Percentiles rank a stretch among this genome's conserved stretches.
These are phyloP conservation scores for Talaromyces sp. DNA, from an alignment of 2,329 filamentous ascomycete genomes.

Conservation along the genomic window DNA sequence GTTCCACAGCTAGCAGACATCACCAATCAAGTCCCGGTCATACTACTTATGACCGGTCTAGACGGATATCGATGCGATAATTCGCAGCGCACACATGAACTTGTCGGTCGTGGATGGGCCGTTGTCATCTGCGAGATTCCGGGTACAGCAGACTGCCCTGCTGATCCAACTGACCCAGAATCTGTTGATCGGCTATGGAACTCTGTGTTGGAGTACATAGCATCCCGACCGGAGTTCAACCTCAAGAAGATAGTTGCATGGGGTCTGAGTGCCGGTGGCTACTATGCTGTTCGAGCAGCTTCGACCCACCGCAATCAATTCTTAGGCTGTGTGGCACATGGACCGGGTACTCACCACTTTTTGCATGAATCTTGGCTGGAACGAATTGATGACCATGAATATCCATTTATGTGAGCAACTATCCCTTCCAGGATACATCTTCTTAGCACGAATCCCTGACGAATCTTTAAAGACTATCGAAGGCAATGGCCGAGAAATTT, in stretches of 20 bases:
- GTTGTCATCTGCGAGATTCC: conserved; percentile 62
- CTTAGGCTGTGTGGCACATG: conserved; percentile 58
- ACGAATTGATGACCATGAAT: conserved; percentile 63
- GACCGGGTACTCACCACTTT: conserved; percentile 61
- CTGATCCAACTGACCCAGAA: conserved; percentile 58
- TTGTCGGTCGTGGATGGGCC: conserved; percentile 61
- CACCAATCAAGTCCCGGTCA: conserved; percentile 46
- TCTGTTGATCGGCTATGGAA: conserved; percentile 61
- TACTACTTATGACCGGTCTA: conserved; percentile 57
- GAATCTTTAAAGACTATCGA: conserved; percentile 43
- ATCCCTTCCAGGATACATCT: not conserved
- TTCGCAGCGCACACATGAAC: conserved; percentile 56
- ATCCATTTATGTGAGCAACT: conserved; percentile 53
- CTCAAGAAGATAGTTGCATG: conserved; percentile 57
- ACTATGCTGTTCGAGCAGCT: conserved; percentile 65
- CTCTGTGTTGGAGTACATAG: conserved; percentile 61
- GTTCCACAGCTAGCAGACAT: conserved; percentile 49
- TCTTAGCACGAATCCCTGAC: not conserved
- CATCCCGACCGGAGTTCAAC: conserved; percentile 51
- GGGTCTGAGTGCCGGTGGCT: conserved; percentile 64
- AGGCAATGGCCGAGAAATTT: conserved; percentile 60
- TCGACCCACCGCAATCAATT: conserved; percentile 60
- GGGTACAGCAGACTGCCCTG: conserved; percentile 65
- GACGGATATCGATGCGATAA: conserved; percentile 58
- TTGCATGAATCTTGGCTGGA: conserved; percentile 59